Conservation (phyloP, 228 moss, liverwort and hornwort species). For the Sphagnum magellanicum region DNA sequence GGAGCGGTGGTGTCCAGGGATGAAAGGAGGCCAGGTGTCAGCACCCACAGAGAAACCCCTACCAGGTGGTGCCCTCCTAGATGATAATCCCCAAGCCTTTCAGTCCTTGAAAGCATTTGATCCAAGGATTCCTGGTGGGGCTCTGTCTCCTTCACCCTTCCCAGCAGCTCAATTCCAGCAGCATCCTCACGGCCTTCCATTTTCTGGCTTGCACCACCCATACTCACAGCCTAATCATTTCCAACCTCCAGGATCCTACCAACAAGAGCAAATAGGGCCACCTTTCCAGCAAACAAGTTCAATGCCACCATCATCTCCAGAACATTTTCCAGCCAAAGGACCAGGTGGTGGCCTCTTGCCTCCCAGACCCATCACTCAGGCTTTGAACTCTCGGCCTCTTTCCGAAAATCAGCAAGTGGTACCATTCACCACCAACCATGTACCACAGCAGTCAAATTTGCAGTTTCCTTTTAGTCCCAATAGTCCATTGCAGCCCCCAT, state of each 20-base stretch:
- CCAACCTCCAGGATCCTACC: conserved; percentile 42
- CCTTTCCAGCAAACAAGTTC: conserved; percentile 36
- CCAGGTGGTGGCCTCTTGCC: conserved; percentile 40
- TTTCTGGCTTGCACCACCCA: conserved; percentile 44
- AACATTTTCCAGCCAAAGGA: conserved; percentile 44
- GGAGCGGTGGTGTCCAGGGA: conserved; percentile 41
- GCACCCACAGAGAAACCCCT: conserved; percentile 35
- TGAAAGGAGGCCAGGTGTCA: conserved; percentile 53
- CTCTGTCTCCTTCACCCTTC: conserved; percentile 36
- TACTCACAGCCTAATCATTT: conserved; percentile 64
- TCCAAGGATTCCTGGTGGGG: conserved; percentile 32
- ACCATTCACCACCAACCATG: conserved; percentile 26
- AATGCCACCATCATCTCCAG: conserved; percentile 29
- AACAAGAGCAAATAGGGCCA: conserved; percentile 32
- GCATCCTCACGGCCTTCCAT: conserved; percentile 46
- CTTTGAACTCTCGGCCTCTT: conserved; percentile 1
- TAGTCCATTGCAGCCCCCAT: conserved; percentile 49
- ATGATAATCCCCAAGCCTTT: conserved; percentile 48
- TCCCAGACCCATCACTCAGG: conserved; percentile 27
- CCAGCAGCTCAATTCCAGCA: conserved; percentile 26
- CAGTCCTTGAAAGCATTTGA: conserved; percentile 32
- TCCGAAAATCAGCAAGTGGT: conserved; percentile 27
- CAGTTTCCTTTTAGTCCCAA: conserved; percentile 33
- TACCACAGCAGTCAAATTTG: background rate
- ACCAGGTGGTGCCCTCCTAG: conserved; percentile 41